Evolutionary conservation across 441 rosid species (phyloP).

Genomic region (Croton setiger): DNA sequence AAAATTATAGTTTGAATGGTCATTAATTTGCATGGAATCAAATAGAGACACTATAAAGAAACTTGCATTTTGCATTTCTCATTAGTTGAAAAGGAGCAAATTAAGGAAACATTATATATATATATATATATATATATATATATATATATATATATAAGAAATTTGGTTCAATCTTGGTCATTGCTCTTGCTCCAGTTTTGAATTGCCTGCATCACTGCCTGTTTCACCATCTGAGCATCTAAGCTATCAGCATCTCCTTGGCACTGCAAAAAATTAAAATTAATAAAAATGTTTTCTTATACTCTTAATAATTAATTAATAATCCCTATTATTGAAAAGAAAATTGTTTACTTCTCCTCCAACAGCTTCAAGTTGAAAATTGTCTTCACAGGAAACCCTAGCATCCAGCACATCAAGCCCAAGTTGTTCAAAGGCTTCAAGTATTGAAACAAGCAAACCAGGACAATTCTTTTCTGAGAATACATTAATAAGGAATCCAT

Average conservation of each 20-base stretch:
- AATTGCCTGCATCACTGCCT: conserved; percentile 61
- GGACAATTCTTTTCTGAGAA: conserved; percentile 54
- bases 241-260: conserved; percentile 33
- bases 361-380: conserved; percentile 65
- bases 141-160: too few species aligned
- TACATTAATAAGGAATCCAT: conserved; percentile 64
- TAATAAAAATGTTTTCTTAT: too few species aligned
- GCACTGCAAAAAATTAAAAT: conserved; percentile 32
- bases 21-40: not conserved
- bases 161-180: not conserved
- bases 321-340: not conserved
- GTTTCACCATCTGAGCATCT: conserved; percentile 66
- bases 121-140: too few species aligned
- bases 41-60: not conserved
- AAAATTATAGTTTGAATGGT: too few species aligned
- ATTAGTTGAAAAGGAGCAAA: not conserved
- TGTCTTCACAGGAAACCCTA: conserved; percentile 79
- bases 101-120: not conserved
- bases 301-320: too few species aligned
- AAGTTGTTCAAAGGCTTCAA: conserved; percentile 76
- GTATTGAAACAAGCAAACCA: conserved; percentile 73
- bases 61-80: not conserved
- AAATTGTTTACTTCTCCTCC: conserved; percentile 56
- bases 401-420: conserved; percentile 84
- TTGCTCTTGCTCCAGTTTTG: conserved; percentile 42